A percentile compares a stretch with the other conserved stretches of the same genome.
Conservation (phyloP, 2,329 filamentous ascomycete genomes). For the Fusarium abutilonis region DNA sequence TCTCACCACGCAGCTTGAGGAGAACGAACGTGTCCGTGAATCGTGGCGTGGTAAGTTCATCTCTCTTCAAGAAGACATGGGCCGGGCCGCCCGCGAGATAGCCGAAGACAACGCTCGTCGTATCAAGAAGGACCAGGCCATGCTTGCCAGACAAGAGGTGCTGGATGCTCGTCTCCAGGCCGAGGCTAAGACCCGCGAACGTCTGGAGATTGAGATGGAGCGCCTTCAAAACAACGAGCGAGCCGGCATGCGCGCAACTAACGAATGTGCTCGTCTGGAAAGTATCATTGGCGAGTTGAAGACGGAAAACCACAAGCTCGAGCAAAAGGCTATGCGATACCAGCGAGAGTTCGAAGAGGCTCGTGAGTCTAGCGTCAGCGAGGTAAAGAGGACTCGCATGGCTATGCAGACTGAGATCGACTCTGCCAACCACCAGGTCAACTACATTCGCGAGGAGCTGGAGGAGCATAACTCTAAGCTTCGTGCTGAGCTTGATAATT, state of each 20-base stretch:
- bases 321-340: conserved; percentile 73
- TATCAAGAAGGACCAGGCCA: conserved; percentile 80
- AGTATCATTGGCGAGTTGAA: conserved; percentile 64
- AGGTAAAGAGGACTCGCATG: conserved; percentile 82
- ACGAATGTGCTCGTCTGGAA: conserved; percentile 70
- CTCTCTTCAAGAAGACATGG: conserved; percentile 88
- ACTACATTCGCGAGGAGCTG: conserved; percentile 81
- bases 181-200: conserved; percentile 75
- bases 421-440: conserved; percentile 84
- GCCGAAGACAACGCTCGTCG: conserved; percentile 83
- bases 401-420: conserved; percentile 85
- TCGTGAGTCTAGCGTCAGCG: conserved; percentile 78
- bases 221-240: conserved; percentile 72
- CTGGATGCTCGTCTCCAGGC: conserved; percentile 80
- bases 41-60: conserved; percentile 86
- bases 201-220: conserved; percentile 73
- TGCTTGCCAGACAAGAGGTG: conserved; percentile 81
- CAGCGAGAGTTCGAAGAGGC: conserved; percentile 88
- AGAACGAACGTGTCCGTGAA: conserved; percentile 85
- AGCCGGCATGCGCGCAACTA: conserved; percentile 70
- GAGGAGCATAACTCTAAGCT: conserved; percentile 80
- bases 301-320: conserved; percentile 76
- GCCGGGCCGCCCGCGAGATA: conserved; percentile 78
- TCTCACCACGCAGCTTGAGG: conserved; percentile 81
- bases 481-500: conserved; percentile 78